phyloP scores from a whole-genome alignment of 495 filamentous ascomycete species.

The Choiromyces venosus region DNA sequence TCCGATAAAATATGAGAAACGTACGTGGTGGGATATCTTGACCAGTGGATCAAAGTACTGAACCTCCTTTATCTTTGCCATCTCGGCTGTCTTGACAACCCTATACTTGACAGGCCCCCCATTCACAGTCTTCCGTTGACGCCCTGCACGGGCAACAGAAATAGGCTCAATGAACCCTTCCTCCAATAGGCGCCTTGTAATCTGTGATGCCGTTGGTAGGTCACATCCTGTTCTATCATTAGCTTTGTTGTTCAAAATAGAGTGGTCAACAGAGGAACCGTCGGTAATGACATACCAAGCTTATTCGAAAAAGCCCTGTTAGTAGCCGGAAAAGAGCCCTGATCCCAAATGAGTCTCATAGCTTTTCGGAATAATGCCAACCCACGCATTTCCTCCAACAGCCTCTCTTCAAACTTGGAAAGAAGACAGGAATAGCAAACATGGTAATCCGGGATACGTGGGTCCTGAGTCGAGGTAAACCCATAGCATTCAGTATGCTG shows the following conservation, averaged over 20 bases:
- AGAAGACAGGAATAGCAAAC: constrained; percentile 42
- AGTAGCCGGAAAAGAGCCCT: constrained; percentile 30
- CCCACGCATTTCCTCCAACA: constrained; percentile 37
- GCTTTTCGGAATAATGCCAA: constrained; percentile 39
- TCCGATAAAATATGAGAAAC: not conserved
- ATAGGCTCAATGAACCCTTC: constrained; percentile 35
- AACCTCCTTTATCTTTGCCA: constrained; percentile 19
- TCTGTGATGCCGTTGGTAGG: constrained; percentile 22
- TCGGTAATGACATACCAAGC: constrained; percentile 17
- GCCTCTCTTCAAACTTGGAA: constrained; percentile 27
- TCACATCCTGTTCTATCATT: constrained; percentile 32
- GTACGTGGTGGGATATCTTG: constrained; percentile 42
- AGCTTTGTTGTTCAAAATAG: not conserved
- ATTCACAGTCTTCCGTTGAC: constrained; percentile 20
- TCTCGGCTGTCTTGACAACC: constrained; percentile 32
- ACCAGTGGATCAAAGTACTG: constrained; percentile 40
- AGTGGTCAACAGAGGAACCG: not conserved
- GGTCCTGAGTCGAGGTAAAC: constrained; percentile 29
- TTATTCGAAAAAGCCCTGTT: constrained; percentile 30
- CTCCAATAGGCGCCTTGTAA: constrained; percentile 34
- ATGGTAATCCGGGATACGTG: constrained; percentile 37
- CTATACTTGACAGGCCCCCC: constrained; percentile 16
- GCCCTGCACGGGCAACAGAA: constrained; percentile 5
- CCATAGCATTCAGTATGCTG: constrained; percentile 42
- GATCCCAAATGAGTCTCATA: constrained; percentile 29